These are phyloP conservation scores for Castanopsis chinensis DNA, from an alignment of 306 rosid species.

Conservation along the genomic window DNA sequence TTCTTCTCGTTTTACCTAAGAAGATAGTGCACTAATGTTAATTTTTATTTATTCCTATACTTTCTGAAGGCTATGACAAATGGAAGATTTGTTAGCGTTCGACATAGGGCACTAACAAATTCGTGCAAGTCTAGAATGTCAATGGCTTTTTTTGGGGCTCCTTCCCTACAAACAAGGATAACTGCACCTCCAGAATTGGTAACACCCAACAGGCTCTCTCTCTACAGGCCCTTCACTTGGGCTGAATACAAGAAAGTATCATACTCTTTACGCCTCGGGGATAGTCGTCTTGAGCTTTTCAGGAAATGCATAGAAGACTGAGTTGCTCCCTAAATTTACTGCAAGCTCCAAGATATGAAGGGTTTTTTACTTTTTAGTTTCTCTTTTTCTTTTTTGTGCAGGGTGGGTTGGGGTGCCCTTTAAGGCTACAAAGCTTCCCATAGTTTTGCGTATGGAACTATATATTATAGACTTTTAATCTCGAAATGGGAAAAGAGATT, in stretches of 20 bases:
- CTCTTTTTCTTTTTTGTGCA: neutral
- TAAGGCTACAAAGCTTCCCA: neutral
- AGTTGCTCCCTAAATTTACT: neutral
- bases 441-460: neutral
- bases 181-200: conserved; percentile 54
- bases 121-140: conserved; percentile 56
- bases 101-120: conserved; percentile 66
- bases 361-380: neutral
- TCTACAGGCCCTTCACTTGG: conserved; percentile 75
- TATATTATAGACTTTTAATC: neutral
- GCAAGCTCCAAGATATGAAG: neutral
- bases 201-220: conserved; percentile 42
- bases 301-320: neutral
- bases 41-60: neutral
- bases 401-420: neutral
- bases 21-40: conserved; percentile 8
- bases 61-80: conserved; percentile 70
- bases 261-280: conserved; percentile 58
- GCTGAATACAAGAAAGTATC: conserved; percentile 70
- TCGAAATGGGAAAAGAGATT: neutral
- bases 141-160: conserved; percentile 67
- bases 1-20: neutral
- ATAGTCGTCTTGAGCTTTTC: conserved; percentile 57
- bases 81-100: conserved; percentile 72
- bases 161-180: conserved; percentile 46